phyloP scores from a whole-genome alignment of 805 yeast genomes.

The Saturnispora zaruensis region DNA sequence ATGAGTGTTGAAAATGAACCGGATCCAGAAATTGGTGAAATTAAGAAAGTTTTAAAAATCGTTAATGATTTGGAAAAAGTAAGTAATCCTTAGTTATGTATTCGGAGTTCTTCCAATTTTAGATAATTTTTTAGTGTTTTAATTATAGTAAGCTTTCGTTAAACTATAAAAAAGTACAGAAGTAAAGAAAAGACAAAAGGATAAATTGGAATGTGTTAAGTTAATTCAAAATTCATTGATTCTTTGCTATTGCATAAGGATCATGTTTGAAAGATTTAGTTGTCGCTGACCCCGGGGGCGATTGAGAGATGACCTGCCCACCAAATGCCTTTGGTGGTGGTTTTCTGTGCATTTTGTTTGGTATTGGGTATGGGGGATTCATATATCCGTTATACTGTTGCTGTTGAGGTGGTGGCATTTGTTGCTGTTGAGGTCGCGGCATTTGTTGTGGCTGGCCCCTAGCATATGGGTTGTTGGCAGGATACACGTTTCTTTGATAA shows the following conservation, averaged over 20 bases:
- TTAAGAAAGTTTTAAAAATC: constrained; percentile 27
- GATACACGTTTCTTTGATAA: constrained; percentile 11
- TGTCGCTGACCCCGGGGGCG: constrained; percentile 11
- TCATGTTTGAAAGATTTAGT: constrained; percentile 17
- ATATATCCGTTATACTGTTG: constrained; percentile 11
- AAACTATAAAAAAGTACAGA: neutral
- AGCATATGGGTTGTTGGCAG: constrained; percentile 14
- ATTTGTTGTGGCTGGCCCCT: constrained; percentile 10
- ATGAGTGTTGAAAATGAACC: constrained; percentile 88
- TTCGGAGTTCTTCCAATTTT: neutral
- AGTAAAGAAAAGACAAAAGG: neutral
- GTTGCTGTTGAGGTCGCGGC: constrained; percentile 12
- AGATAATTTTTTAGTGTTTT: neutral
- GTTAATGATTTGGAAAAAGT: constrained; percentile 24
- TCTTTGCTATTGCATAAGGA: constrained; percentile 21
- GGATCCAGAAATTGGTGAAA: constrained; percentile 34
- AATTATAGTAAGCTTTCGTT: neutral
- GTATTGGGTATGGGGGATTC: constrained; percentile 12
- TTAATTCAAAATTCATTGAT: neutral
- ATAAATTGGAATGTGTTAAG: neutral
- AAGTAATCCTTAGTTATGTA: neutral
- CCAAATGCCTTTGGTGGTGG: constrained; percentile 12
- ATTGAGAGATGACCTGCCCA: constrained; percentile 9
- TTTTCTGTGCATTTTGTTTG: constrained; percentile 9
- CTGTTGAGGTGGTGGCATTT: constrained; percentile 3